Evolutionary conservation across 116 monocot species (phyloP).

Genomic region (Papilionanthe hybrid): DNA sequence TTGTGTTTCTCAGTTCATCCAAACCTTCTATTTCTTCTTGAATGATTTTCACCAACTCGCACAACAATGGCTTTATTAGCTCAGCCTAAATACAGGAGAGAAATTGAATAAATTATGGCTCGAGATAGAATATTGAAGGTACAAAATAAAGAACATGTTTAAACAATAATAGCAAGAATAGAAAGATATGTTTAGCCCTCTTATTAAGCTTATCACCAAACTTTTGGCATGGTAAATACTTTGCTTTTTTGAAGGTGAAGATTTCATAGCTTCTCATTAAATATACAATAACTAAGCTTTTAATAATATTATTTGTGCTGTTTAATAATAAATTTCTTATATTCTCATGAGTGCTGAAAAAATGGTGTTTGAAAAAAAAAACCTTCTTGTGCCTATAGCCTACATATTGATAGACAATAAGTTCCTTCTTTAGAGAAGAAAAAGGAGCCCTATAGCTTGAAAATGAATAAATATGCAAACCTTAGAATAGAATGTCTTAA

Average conservation of each 20-base stretch:
- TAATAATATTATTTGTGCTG: too few species aligned
- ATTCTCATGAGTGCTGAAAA: too few species aligned
- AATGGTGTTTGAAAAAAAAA: too few species aligned
- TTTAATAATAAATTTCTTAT: too few species aligned
- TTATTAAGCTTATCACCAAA: too few species aligned
- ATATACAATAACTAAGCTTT: too few species aligned
- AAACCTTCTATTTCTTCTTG: conserved; percentile 30
- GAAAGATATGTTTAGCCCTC: too few species aligned
- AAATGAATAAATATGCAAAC: conserved; percentile 10
- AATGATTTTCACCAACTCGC: conserved; percentile 30
- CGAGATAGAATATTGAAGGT: not conserved
- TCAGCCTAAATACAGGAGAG: conserved; percentile 17
- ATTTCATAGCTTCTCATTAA: too few species aligned
- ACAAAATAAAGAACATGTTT: too few species aligned
- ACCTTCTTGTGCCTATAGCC: too few species aligned
- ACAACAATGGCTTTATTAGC: conserved; percentile 9
- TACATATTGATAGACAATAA: not conserved
- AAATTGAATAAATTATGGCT: not conserved
- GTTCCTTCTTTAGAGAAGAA: not conserved
- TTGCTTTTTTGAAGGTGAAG: too few species aligned
- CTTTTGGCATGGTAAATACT: too few species aligned
- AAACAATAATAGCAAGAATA: not conserved
- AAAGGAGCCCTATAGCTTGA: not conserved
- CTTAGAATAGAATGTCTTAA: conserved; percentile 33
- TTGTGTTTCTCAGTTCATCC: conserved; percentile 30